Conservation (phyloP, 202 grass and related monocot genomes). For the Setaria viridis region DNA sequence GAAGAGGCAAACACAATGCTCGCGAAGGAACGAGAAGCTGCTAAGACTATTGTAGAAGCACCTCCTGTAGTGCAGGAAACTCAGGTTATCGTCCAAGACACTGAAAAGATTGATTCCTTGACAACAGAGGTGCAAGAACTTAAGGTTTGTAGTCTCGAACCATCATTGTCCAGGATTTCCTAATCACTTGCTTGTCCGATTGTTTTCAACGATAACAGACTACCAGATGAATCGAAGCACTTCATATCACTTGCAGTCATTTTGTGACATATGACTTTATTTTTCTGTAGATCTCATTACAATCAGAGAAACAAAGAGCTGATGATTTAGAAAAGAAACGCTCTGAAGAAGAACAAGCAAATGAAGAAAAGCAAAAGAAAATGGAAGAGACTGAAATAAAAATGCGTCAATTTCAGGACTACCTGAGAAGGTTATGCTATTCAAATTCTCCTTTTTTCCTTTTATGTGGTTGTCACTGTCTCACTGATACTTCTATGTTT, state of each 20-base stretch:
- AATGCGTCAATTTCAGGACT: slow-evolving; percentile 86
- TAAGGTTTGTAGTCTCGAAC: slow-evolving; percentile 60
- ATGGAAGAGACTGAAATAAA: slow-evolving; percentile 81
- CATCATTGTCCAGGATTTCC: slow-evolving; percentile 24
- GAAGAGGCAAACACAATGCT: slow-evolving; percentile 79
- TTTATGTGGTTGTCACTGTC: neutral
- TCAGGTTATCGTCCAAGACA: slow-evolving; percentile 87
- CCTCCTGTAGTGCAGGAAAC: slow-evolving; percentile 87
- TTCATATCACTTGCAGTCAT: slow-evolving; percentile 31
- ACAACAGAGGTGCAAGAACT: slow-evolving; percentile 78
- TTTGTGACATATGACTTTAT: slow-evolving; percentile 39
- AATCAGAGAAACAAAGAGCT: slow-evolving; percentile 77
- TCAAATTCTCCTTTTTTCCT: slow-evolving; percentile 37
- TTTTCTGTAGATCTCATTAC: slow-evolving; percentile 72
- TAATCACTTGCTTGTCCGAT: slow-evolving; percentile 10
- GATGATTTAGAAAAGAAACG: slow-evolving; percentile 82
- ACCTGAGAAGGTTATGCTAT: slow-evolving; percentile 69
- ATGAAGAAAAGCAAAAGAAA: slow-evolving; percentile 83
- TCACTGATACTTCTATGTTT: slow-evolving; percentile 16
- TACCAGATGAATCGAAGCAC: slow-evolving; percentile 32
- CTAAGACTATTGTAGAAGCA: slow-evolving; percentile 77
- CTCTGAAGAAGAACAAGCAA: slow-evolving; percentile 63
- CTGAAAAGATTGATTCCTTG: slow-evolving; percentile 85
- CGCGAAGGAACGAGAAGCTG: slow-evolving; percentile 80
- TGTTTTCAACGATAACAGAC: slow-evolving; percentile 26